Evolutionary conservation across 805 yeast genomes (phyloP).

Genomic region (Zygosaccharomyces rouxii): DNA sequence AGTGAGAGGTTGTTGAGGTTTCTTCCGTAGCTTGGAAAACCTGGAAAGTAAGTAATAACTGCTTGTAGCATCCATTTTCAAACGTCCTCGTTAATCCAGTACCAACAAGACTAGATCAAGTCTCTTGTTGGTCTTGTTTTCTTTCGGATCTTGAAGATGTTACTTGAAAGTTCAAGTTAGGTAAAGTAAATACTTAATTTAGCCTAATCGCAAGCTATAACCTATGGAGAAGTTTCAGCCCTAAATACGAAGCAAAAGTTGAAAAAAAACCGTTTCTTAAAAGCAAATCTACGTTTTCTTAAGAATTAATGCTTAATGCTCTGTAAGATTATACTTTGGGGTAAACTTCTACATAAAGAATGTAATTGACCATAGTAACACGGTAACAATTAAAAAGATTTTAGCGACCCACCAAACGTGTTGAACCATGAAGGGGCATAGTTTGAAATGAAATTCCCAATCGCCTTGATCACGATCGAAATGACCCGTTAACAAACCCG

Average conservation of each 20-base stretch:
- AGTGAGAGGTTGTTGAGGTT: constrained; percentile 56
- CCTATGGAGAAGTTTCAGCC: constrained; percentile 7
- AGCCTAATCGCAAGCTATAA: background rate
- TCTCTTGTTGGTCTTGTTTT: background rate
- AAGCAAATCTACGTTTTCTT: background rate
- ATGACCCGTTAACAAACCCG: constrained; percentile 78
- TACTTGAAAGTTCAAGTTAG: background rate
- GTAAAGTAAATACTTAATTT: background rate
- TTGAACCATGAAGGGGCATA: constrained; percentile 81
- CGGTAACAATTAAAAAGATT: constrained; percentile 42
- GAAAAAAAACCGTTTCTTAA: background rate
- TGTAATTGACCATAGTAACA: constrained; percentile 37
- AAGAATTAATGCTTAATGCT: background rate
- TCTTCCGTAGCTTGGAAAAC: constrained; percentile 42
- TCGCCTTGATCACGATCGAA: constrained; percentile 40
- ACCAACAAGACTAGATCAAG: background rate
- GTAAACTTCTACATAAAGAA: constrained; percentile 6
- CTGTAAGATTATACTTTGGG: background rate
- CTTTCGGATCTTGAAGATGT: background rate
- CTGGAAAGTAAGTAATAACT: constrained; percentile 17
- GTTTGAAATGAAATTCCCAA: constrained; percentile 66
- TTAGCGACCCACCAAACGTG: constrained; percentile 96
- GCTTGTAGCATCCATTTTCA: constrained; percentile 11
- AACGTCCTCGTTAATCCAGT: background rate
- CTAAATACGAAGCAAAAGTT: constrained; percentile 8